A percentile compares a stretch with the other conserved stretches of the same genome.
Conservation (phyloP, 1,139 yeast genomes). For the Yamadazyma atmosphaerica region DNA sequence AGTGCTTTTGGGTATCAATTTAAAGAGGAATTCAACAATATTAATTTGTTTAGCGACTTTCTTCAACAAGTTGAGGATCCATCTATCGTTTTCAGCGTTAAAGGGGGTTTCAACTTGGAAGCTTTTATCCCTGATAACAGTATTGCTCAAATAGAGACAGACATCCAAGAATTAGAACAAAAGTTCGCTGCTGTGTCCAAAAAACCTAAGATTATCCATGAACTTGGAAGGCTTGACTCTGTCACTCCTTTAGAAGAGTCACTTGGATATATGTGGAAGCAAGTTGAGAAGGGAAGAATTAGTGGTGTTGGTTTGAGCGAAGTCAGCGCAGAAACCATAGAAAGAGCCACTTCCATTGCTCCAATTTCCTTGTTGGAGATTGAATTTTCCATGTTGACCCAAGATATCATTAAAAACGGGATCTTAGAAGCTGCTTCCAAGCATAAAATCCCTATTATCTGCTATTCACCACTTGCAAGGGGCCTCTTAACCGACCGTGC, state of each 20-base stretch:
- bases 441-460: constrained; percentile 58
- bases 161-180: constrained; percentile 30
- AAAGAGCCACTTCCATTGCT: constrained; percentile 45
- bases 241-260: constrained; percentile 48
- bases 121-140: constrained; percentile 26
- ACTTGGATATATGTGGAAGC: constrained; percentile 48
- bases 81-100: constrained; percentile 56
- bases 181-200: constrained; percentile 5
- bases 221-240: constrained; percentile 66
- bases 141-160: constrained; percentile 46
- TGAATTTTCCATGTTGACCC: constrained; percentile 66
- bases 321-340: constrained; percentile 58
- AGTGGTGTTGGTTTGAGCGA: constrained; percentile 73
- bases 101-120: constrained; percentile 26
- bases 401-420: constrained; percentile 60
- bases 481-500: constrained; percentile 67
- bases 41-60: constrained; percentile 7
- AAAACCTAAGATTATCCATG: constrained; percentile 54
- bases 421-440: constrained; percentile 48
- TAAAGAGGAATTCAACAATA: constrained; percentile 32
- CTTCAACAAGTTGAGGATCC: constrained; percentile 17
- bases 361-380: constrained; percentile 70
- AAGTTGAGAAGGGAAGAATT: constrained; percentile 53
- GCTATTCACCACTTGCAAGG: constrained; percentile 78
- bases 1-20: constrained; percentile 68